Base-by-base conservation (phyloP, 2,329 filamentous ascomycete species). In the Venturiaceae sp. region DNA sequence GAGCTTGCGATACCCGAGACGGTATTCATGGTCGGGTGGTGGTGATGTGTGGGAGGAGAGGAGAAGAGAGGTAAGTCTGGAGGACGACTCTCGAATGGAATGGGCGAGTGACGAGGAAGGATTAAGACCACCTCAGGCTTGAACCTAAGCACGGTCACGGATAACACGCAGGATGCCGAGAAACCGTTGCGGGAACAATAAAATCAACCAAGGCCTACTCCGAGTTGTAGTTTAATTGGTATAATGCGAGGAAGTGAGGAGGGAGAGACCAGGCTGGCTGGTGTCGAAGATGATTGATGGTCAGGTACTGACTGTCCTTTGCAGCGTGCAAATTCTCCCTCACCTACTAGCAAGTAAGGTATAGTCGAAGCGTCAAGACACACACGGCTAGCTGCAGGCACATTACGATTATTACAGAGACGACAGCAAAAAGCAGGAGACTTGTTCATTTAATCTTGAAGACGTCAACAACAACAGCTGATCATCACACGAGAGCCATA, bases 1-100 rank as follows among this genome's bases (percentile, higher is more conserved):
- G 78, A 76, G 75, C 84, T 84, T 68, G 80, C 81, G 70, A 86
- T 84, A 30, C 34, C 32, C 30, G 30, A 34, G 30, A 53, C 32
- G 44, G 44, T 50, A 14, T 37, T 53, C 52, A 53, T 53, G 30
- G 52, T 53, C 11, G 36, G 32, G 44, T 30, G 23, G 19, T 44
- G n/a, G 39, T 44, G 19, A n/a, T 19, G 2, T 11, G 28, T 34
- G 16, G 52, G 3, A 21, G n/a, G 23, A 30, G 13, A 36, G 32
- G 11, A 33, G n/a, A 23, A 4, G 23, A 9, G 46, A 16, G 14
- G 21, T 23, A 32, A 52, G 46, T 28, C 30, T 52, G 5, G 46
- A 21, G 14, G 46, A 41, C 37, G n/a, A n/a, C n/a, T n/a, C 30
- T 30, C 13, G 5, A 16, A 26, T 30, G 23, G 44, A 26, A 30